These are phyloP conservation scores for Dryas integrifolia DNA, from an alignment of 331 rosid genomes.

Conservation along the genomic window DNA sequence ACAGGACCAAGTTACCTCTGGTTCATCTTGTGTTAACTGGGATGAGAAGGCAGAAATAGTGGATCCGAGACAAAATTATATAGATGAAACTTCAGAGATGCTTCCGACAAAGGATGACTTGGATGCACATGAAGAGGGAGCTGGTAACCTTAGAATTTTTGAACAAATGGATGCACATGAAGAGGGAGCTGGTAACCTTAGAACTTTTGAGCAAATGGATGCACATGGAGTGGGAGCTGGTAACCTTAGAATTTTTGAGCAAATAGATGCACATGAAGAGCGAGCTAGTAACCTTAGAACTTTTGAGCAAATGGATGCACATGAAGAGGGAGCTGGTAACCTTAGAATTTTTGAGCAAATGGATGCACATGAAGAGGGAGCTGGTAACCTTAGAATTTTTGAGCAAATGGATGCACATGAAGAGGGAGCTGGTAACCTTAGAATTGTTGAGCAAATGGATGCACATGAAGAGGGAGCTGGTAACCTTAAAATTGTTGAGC, in stretches of 20 bases:
- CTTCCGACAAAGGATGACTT: slow-evolving; percentile 31
- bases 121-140: slow-evolving; percentile 37
- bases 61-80: slow-evolving; percentile 49
- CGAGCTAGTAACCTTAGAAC: slow-evolving; percentile 33
- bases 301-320: slow-evolving; percentile 40
- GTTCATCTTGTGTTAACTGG: slow-evolving; percentile 76
- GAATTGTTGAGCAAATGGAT: slow-evolving; percentile 37
- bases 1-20: slow-evolving; percentile 55
- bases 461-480: slow-evolving; percentile 36
- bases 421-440: slow-evolving; percentile 31
- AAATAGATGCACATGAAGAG: slow-evolving; percentile 37
- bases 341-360: slow-evolving; percentile 36
- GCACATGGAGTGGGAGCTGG: slow-evolving; percentile 36
- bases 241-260: slow-evolving; percentile 38
- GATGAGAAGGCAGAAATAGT: slow-evolving; percentile 86
- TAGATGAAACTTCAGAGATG: slow-evolving; percentile 41
- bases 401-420: slow-evolving; percentile 43
- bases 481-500: slow-evolving; percentile 38
- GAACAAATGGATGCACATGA: slow-evolving; percentile 42
- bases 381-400: slow-evolving; percentile 33
- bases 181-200: slow-evolving; percentile 31
- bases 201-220: slow-evolving; percentile 41
- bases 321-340: slow-evolving; percentile 36
- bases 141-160: slow-evolving; percentile 33
- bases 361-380: slow-evolving; percentile 40